Conservation (phyloP, 2,329 filamentous ascomycete species). For the Kalmusia sp. region DNA sequence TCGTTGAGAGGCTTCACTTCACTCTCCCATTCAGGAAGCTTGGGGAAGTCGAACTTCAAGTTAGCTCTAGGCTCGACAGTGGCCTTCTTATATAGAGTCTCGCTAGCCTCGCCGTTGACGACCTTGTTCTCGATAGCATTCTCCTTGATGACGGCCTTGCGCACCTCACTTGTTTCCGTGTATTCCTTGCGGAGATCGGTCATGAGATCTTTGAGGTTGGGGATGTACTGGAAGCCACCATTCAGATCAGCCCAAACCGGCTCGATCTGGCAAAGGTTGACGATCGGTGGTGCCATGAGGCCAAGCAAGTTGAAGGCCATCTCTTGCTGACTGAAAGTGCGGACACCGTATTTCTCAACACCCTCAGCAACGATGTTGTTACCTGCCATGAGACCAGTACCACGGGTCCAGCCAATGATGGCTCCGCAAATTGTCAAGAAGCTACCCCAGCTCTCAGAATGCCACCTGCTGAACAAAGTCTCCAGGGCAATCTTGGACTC, state of each 20-base stretch:
- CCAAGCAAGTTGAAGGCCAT: slow-evolving; percentile 99
- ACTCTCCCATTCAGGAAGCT: slow-evolving; percentile 86
- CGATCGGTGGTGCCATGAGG: slow-evolving; percentile 91
- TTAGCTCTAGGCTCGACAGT: slow-evolving; percentile 93
- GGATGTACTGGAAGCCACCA: slow-evolving; percentile 96
- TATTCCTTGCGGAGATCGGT: slow-evolving; percentile 91
- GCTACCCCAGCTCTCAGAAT: slow-evolving; percentile 95
- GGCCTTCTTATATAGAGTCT: slow-evolving; percentile 93
- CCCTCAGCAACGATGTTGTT: slow-evolving; percentile 98
- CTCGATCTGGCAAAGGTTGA: slow-evolving; percentile 93
- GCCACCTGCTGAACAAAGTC: slow-evolving; percentile 98
- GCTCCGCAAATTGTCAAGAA: slow-evolving; percentile 98
- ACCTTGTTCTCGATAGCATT: slow-evolving; percentile 96
- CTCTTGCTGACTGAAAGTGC: slow-evolving; percentile 98
- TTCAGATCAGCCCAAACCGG: slow-evolving; percentile 98
- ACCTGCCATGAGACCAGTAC: slow-evolving; percentile 95
- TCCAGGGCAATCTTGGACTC: slow-evolving; percentile 97
- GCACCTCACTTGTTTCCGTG: slow-evolving; percentile 92
- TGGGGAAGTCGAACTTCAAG: slow-evolving; percentile 96
- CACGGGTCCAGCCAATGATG: slow-evolving; percentile 98
- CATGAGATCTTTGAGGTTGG: slow-evolving; percentile 94
- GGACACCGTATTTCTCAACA: slow-evolving; percentile 94
- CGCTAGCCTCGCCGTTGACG: slow-evolving; percentile 91
- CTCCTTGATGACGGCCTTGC: slow-evolving; percentile 93
- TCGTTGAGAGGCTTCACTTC: slow-evolving; percentile 89